phyloP scores from a whole-genome alignment of 345 rosid species.

The Ceriops tagal region DNA sequence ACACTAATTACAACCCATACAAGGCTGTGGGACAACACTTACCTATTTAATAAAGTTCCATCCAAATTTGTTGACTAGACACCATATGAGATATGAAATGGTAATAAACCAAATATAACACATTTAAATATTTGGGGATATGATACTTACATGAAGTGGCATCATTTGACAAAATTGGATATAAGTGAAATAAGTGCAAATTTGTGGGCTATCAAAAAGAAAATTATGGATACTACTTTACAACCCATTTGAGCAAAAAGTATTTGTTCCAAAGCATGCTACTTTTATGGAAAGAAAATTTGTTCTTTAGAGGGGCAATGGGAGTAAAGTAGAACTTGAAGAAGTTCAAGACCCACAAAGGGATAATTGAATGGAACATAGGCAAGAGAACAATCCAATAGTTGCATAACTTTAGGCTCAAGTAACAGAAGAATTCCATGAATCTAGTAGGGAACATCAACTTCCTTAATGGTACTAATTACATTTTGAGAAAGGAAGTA shows the following conservation, averaged over 20 bases:
- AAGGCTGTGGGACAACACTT: too few species aligned
- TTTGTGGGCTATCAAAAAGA: background rate
- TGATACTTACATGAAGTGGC: background rate
- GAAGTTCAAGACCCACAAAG: background rate
- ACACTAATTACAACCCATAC: too few species aligned
- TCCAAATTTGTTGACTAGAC: background rate
- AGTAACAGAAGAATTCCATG: too few species aligned
- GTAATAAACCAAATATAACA: background rate
- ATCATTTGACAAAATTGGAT: background rate
- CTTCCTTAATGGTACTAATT: too few species aligned
- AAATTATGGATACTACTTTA: background rate
- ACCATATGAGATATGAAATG: background rate
- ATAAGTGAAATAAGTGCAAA: background rate
- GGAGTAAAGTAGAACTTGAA: too few species aligned
- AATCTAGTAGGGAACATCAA: too few species aligned
- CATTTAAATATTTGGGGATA: background rate
- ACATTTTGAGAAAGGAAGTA: too few species aligned
- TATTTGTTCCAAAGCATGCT: too few species aligned
- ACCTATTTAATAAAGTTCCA: background rate
- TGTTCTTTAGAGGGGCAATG: too few species aligned
- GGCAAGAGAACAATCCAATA: too few species aligned
- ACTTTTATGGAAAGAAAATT: too few species aligned
- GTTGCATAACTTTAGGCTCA: too few species aligned
- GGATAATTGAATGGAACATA: fast-evolving
- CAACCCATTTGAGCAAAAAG: background rate